These are phyloP conservation scores for Rhynchosporium graminicola DNA, from an alignment of 2,329 filamentous ascomycete genomes.

Conservation along the genomic window DNA sequence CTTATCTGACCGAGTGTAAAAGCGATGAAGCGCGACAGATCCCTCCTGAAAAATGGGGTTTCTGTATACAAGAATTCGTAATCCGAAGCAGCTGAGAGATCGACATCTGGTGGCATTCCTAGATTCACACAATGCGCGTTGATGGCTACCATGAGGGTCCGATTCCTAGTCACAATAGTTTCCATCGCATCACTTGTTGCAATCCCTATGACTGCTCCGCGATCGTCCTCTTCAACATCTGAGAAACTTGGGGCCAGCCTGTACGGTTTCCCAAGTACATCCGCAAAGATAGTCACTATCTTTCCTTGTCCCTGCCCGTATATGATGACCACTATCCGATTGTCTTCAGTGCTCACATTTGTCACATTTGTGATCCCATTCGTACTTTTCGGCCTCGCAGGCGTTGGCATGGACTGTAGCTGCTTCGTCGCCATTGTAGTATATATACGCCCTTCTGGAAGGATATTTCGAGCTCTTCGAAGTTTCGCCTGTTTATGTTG, in stretches of 20 bases:
- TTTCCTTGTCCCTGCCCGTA: slow-evolving; percentile 71
- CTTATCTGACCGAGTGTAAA: slow-evolving; percentile 78
- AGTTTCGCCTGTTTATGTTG: slow-evolving; percentile 6
- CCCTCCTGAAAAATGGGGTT: slow-evolving; percentile 69
- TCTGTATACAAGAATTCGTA: slow-evolving; percentile 86
- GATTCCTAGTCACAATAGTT: slow-evolving; percentile 60
- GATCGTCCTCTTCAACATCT: slow-evolving; percentile 54
- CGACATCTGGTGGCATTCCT: slow-evolving; percentile 66
- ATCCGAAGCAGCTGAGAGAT: slow-evolving; percentile 69
- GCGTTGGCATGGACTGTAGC: slow-evolving; percentile 52
- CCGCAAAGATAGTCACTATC: slow-evolving; percentile 74
- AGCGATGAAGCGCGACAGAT: slow-evolving; percentile 76
- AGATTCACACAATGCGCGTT: slow-evolving; percentile 75
- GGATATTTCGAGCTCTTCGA: slow-evolving; percentile 17
- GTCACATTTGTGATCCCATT: slow-evolving; percentile 41
- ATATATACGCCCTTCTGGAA: slow-evolving; percentile 15
- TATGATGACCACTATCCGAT: slow-evolving; percentile 64
- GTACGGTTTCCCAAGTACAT: slow-evolving; percentile 75
- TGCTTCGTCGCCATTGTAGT: slow-evolving; percentile 47
- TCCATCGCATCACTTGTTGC: slow-evolving; percentile 55
- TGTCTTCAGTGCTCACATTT: slow-evolving; percentile 49
- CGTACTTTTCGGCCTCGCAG: slow-evolving; percentile 46
- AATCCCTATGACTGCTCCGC: slow-evolving; percentile 69
- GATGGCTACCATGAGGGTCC: slow-evolving; percentile 64
- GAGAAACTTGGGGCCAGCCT: slow-evolving; percentile 58